Conservation (phyloP, 2,329 filamentous ascomycete species). For the Acrocalymma vagum region DNA sequence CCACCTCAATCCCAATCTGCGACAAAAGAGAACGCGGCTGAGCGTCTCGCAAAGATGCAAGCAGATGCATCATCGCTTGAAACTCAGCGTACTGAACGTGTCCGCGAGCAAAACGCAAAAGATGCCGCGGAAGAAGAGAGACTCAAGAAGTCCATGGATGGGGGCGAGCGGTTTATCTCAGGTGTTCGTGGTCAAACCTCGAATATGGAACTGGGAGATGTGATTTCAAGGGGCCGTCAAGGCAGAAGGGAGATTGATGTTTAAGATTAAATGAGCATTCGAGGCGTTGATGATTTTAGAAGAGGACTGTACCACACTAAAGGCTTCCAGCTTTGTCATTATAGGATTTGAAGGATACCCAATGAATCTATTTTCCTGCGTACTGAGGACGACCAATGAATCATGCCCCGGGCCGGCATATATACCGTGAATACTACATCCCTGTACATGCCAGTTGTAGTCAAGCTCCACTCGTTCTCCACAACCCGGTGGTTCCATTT, state of each 20-base stretch:
- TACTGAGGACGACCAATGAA: too few relatives aligned
- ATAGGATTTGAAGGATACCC: too few relatives aligned
- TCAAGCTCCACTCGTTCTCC: too few relatives aligned
- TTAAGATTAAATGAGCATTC: too few relatives aligned
- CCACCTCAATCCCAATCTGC: conserved; percentile 10
- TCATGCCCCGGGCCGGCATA: too few relatives aligned
- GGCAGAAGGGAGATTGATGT: conserved; percentile 25
- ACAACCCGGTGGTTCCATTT: too few relatives aligned
- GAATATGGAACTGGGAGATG: conserved; percentile 37
- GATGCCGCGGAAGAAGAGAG: conserved; percentile 43
- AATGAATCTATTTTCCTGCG: too few relatives aligned
- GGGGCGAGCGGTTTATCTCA: conserved; percentile 32
- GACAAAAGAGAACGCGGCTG: conserved; percentile 28
- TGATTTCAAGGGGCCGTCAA: conserved; percentile 35
- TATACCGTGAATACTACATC: too few relatives aligned
- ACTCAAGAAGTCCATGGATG: conserved; percentile 32
- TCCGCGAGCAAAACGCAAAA: conserved; percentile 37
- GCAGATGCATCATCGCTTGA: conserved; percentile 42
- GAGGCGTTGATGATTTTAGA: too few relatives aligned
- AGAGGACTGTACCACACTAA: too few relatives aligned
- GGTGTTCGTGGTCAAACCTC: conserved; percentile 30
- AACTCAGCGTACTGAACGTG: conserved; percentile 41
- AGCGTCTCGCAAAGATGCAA: conserved; percentile 45
- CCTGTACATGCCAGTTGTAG: too few relatives aligned
- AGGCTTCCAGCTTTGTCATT: too few relatives aligned